Evolutionary conservation across 176 grass and related monocot species (phyloP).

Genomic region (Oryza brachyantha): DNA sequence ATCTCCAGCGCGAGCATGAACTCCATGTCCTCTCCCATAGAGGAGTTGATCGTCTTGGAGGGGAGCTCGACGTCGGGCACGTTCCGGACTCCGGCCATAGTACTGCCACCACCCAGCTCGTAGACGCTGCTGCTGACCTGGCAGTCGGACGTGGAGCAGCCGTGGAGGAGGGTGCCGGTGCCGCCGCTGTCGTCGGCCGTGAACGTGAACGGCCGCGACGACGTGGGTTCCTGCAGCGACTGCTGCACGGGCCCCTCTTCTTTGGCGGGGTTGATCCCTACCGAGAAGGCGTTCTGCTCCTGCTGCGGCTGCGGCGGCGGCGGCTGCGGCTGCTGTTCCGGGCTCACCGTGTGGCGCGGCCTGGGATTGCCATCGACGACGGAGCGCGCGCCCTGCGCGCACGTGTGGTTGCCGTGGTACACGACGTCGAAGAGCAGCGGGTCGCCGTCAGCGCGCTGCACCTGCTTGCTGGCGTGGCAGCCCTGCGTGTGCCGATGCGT

Average conservation of each 20-base stretch:
- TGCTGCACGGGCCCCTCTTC: background rate
- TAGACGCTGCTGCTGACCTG: conserved; percentile 12
- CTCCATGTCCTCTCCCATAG: conserved; percentile 43
- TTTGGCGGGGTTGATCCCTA: background rate
- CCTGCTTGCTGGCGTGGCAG: conserved; percentile 78
- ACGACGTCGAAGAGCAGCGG: conserved; percentile 74
- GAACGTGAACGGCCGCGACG: conserved; percentile 12
- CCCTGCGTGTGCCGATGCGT: conserved; percentile 73
- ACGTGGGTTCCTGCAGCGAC: background rate
- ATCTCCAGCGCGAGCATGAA: conserved; percentile 39
- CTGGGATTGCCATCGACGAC: background rate
- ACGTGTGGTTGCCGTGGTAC: conserved; percentile 71
- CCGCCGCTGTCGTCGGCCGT: background rate
- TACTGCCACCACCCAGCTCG: background rate
- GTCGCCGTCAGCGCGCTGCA: conserved; percentile 74
- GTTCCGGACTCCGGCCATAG: background rate
- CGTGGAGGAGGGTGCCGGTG: background rate
- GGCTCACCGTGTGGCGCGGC: background rate
- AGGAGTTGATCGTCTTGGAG: conserved; percentile 14
- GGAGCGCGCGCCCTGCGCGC: conserved; percentile 23
- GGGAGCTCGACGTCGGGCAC: conserved; percentile 32
- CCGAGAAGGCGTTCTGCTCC: background rate
- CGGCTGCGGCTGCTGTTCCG: background rate
- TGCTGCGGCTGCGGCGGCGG: background rate
- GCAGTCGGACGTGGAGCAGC: conserved; percentile 6